These are phyloP conservation scores for Hyphodiscus sp. DNA, from an alignment of 2,329 filamentous ascomycete species.

Conservation along the genomic window DNA sequence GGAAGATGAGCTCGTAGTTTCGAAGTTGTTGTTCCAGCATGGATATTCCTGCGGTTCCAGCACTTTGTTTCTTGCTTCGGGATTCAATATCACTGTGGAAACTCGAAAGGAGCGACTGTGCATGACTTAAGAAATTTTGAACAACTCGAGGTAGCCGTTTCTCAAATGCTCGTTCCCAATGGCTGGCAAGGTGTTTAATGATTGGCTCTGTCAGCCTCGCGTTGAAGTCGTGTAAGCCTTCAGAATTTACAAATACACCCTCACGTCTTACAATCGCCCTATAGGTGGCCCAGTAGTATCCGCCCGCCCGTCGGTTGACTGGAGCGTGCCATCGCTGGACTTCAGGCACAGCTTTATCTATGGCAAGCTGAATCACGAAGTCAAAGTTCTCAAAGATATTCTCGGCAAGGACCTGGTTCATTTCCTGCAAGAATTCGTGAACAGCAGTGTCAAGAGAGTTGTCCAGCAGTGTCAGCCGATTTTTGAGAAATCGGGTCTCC, in stretches of 20 bases:
- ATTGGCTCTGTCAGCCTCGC: slow-evolving; percentile 12
- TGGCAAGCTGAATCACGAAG: slow-evolving; percentile 34
- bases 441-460: slow-evolving; percentile 37
- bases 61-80: slow-evolving; percentile 33
- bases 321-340: slow-evolving; percentile 34
- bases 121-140: slow-evolving; percentile 29
- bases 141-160: slow-evolving; percentile 36
- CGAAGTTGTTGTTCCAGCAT: slow-evolving; percentile 36
- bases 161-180: slow-evolving; percentile 32
- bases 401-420: slow-evolving; percentile 35
- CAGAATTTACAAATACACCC: slow-evolving; percentile 37
- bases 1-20: slow-evolving; percentile 37
- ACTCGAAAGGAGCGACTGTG: slow-evolving; percentile 28
- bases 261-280: slow-evolving; percentile 34
- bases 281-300: slow-evolving; percentile 46
- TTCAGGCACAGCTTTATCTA: slow-evolving; percentile 31
- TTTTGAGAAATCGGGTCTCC: slow-evolving; percentile 34
- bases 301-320: slow-evolving; percentile 35
- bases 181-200: slow-evolving; percentile 17
- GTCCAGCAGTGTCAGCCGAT: slow-evolving; percentile 34
- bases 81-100: slow-evolving; percentile 39
- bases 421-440: slow-evolving; percentile 31
- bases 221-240: slow-evolving; percentile 28
- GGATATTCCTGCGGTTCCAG: slow-evolving; percentile 33
- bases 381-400: slow-evolving; percentile 41